Percentiles rank a stretch among this genome's conserved stretches.
These are phyloP conservation scores for Syzygium aqueum DNA, from an alignment of 345 rosid species.

Conservation along the genomic window DNA sequence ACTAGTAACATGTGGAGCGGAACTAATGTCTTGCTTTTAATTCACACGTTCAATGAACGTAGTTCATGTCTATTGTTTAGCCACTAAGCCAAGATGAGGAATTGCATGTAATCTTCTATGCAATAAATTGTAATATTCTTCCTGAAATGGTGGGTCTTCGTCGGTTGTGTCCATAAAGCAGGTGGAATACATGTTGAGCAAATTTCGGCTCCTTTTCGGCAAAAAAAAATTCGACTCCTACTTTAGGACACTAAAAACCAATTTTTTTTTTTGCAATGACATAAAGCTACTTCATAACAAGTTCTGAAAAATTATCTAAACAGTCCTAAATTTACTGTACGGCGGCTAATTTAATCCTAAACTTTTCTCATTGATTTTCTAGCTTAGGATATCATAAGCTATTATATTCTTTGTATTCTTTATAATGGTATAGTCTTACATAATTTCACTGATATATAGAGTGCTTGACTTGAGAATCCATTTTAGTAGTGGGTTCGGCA, in stretches of 20 bases:
- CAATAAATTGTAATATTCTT: neutral
- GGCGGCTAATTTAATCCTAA: no score
- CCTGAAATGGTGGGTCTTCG: neutral
- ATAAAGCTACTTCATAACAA: neutral
- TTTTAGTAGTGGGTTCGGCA: neutral
- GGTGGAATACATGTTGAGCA: neutral
- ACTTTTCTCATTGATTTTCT: no score
- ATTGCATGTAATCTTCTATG: neutral
- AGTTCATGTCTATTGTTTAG: neutral
- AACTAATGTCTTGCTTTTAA: neutral
- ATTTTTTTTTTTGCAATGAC: neutral
- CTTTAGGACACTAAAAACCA: neutral
- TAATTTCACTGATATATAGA: neutral
- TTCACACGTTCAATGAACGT: neutral
- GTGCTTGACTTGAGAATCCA: neutral
- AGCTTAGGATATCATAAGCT: neutral
- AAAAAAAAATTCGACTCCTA: neutral
- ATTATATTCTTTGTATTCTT: neutral
- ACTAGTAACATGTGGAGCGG: neutral
- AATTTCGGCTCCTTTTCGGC: neutral
- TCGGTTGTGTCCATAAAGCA: neutral
- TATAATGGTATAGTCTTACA: neutral
- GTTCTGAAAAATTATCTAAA: neutral
- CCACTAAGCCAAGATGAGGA: neutral
- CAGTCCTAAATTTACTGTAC: fast-evolving